Base-by-base conservation (phyloP, 208 protist genomes). In the Histomonas meleagridis region DNA sequence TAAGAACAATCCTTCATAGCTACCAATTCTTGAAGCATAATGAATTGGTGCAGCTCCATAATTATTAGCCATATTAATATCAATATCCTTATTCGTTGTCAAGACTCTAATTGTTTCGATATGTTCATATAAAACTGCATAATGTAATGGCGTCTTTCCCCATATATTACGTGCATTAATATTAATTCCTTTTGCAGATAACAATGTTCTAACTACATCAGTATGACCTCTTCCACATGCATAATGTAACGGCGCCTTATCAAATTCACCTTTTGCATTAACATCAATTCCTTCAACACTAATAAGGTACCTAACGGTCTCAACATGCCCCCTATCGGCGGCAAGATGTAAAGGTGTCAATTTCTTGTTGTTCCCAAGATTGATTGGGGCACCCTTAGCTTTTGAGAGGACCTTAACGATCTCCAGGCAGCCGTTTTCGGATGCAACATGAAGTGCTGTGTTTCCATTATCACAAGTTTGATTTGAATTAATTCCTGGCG, bases 221-320 rank as follows among this genome's bases (percentile, higher is more conserved):
- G 46, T 35, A 16, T 46, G 12, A n/a, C 76, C 76, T 55, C 46
- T 14, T 57, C 40, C 76, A 38, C 76, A 86, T 38, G 76, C 76
- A 55, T 86, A 86, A n/a, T 86, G 76, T 3, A 86, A n/a, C 38
- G 76, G 76, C 38, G 76, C 4, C n/a, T 81, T 81, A 51, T 81
- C 14, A 32, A 43, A 26, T 43, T 43, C 3, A 12, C 32, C 70
- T 43, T 81, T 81, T 35, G 70, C 32, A 51, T 81, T 81, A 23
- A 43, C n/a, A 81, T 81, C 35, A 51, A 81, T 43, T 51, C 35
- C 35, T 51, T 18, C 23, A 43, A 81, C 14, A 12, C n/a, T 81
- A 32, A 81, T 2, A 43, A 81, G 70, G n/a, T 38, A 81, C 21
- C 70, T 2, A 43, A 32, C 26, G 23, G n/a, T 35, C 21, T 81